Conservation (phyloP, 805 yeast species). For the Starmerella vaccinii region DNA sequence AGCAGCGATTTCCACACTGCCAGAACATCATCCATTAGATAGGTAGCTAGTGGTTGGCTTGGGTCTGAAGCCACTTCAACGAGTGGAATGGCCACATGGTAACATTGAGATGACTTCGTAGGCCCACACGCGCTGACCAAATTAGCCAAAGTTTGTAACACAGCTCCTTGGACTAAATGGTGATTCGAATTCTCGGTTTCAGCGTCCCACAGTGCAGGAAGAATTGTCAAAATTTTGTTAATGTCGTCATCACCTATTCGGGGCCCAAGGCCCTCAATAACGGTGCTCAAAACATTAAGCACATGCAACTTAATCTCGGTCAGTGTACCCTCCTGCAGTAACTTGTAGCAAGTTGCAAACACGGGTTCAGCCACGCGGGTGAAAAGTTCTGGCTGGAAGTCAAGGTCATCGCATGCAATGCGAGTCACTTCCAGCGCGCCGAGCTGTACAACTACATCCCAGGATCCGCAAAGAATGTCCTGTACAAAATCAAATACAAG, state of each 20-base stretch:
- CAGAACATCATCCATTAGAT: conserved; percentile 72
- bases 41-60: conserved; percentile 42
- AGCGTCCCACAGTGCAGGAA: conserved; percentile 72
- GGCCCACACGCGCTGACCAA: conserved; percentile 27
- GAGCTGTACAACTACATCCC: conserved; percentile 69
- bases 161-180: conserved; percentile 32
- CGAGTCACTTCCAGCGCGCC: conserved; percentile 63
- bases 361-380: conserved; percentile 51
- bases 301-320: conserved; percentile 72
- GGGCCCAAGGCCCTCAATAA: conserved; percentile 35
- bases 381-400: conserved; percentile 60
- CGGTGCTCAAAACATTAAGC: conserved; percentile 53
- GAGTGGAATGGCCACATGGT: conserved; percentile 23
- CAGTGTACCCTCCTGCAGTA: conserved; percentile 41
- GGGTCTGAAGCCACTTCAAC: conserved; percentile 41
- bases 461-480: conserved; percentile 31
- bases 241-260: conserved; percentile 20
- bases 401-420: conserved; percentile 74
- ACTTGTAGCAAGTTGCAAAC: conserved; percentile 39
- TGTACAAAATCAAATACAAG: conserved; percentile 48
- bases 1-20: conserved; percentile 67
- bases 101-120: conserved; percentile 11
- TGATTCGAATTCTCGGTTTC: conserved; percentile 33
- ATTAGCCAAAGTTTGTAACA: conserved; percentile 31
- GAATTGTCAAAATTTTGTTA: conserved; percentile 31